Evolutionary conservation across 1,284 basidiomycete species (phyloP), one percentile per base, ranked within the genome.

Genomic region (Apiotrichum gamsii): DNA sequence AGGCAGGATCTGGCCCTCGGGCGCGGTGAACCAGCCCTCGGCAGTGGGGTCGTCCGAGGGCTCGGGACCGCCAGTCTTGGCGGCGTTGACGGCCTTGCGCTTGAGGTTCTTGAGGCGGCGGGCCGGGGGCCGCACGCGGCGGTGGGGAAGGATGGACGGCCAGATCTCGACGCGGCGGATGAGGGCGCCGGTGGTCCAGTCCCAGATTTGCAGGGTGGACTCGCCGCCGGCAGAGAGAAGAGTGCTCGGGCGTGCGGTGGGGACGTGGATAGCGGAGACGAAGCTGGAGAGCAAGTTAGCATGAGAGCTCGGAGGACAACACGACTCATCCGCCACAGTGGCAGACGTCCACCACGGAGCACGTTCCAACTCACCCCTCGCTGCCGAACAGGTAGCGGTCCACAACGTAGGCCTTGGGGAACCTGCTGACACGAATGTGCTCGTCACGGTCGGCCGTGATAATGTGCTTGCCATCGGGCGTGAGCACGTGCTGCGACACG

Each of bases 181-280:
- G 20, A 80, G 66, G 34, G 59, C 59, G 0, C 87, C 88, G 0
- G 73, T 74, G 65, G 80, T 76, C 84, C 85, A 89, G 53, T 87
- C 78, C 85, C 88, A 94, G 15, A 90, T 60, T 64, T 84, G 83
- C 19, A 95, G 69, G 39, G 77, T 73, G 0, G 79, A 74, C 61
- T 94, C 90, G 0, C 90, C 91, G n/a, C 91, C 91, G 1, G 85
- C 91, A 0, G 87, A 89, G 5, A 94, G 74, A 25, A 95, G 74
- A 2, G 72, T 59, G 0, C 71, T 60, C 2, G 78, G 78, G 5
- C 76, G 70, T 36, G 74, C 79, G 0, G 62, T 34, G 0, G 83
- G 84, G 24, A 88, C 77, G 59, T 86, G 82, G 15, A 94, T 75
- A 0, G 87, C 81, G 4, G 87, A 87, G 24, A 93, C 80, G 56